Conservation (phyloP, 768 basidiomycete genomes). For the Pulveroboletus sp. region DNA sequence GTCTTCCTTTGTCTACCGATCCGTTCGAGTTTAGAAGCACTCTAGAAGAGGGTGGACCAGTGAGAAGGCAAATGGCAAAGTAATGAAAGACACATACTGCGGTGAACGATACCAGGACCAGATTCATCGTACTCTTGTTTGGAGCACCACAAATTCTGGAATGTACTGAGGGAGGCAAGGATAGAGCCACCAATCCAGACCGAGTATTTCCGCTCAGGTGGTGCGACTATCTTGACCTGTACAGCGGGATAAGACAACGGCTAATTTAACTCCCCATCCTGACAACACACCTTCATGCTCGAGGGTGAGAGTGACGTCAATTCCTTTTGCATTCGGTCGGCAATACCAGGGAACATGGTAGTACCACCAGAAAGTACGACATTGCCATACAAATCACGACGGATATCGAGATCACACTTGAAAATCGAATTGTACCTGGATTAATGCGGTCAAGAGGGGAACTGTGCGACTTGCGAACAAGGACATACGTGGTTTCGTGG, state of each 20-base stretch:
- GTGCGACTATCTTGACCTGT: slow-evolving; percentile 86
- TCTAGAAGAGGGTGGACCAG: slow-evolving; percentile 3
- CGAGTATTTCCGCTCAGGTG: slow-evolving; percentile 91
- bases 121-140: slow-evolving; percentile 91
- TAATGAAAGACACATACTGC: slow-evolving; percentile 45
- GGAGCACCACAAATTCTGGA: slow-evolving; percentile 95
- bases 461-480: background rate
- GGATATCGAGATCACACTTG: slow-evolving; percentile 69
- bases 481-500: slow-evolving; percentile 55
- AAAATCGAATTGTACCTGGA: slow-evolving; percentile 53
- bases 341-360: slow-evolving; percentile 95
- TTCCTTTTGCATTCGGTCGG: slow-evolving; percentile 96
- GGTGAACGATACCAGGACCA: slow-evolving; percentile 75
- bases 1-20: slow-evolving; percentile 19
- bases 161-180: slow-evolving; percentile 84
- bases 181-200: slow-evolving; percentile 93
- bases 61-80: background rate
- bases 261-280: background rate
- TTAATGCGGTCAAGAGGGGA: background rate
- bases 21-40: slow-evolving; percentile 23
- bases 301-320: slow-evolving; percentile 72
- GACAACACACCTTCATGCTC: slow-evolving; percentile 69
- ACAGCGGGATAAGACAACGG: background rate
- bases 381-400: slow-evolving; percentile 33
- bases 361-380: slow-evolving; percentile 70